A percentile compares a stretch with the other conserved stretches of the same genome.
phyloP scores from a whole-genome alignment of 2,329 filamentous ascomycete genomes.

The Sporothrix pallida region DNA sequence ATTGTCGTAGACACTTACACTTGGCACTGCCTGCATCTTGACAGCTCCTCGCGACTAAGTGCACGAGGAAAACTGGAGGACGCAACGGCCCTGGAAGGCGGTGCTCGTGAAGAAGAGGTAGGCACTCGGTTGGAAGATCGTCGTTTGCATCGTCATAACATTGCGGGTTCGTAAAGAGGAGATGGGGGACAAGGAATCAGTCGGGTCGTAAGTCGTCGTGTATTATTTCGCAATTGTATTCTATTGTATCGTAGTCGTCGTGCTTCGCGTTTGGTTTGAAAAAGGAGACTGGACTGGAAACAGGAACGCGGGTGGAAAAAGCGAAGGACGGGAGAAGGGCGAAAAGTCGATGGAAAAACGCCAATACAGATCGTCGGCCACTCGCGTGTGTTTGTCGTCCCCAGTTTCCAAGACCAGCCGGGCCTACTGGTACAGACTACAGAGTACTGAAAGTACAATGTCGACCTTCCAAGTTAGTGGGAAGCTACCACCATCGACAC shows the following conservation, averaged over 20 bases:
- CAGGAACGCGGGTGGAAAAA: neutral
- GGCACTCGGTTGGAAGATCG: conserved; percentile 42
- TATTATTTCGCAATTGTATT: neutral
- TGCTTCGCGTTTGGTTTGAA: neutral
- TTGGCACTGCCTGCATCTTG: conserved; percentile 51
- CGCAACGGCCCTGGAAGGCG: conserved; percentile 43
- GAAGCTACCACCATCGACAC: conserved; percentile 30
- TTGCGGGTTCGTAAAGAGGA: conserved; percentile 36
- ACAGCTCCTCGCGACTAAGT: conserved; percentile 39
- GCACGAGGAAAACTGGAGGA: conserved; percentile 36
- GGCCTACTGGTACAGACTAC: neutral
- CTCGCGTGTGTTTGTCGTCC: conserved; percentile 9
- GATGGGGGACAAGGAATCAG: neutral
- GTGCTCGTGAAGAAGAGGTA: conserved; percentile 44
- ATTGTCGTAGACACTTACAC: conserved; percentile 50
- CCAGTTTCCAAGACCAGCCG: conserved; percentile 30
- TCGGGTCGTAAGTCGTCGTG: neutral
- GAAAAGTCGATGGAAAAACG: conserved; percentile 19
- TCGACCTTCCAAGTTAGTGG: conserved; percentile 26
- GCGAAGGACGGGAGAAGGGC: neutral
- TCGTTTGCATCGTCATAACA: conserved; percentile 50
- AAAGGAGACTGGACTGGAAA: neutral
- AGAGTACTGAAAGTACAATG: neutral
- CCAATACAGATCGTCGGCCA: conserved; percentile 18
- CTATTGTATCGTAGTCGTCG: conserved; percentile 14